phyloP scores from a whole-genome alignment of 345 rosid species.

The Eutrema yunnanense region DNA sequence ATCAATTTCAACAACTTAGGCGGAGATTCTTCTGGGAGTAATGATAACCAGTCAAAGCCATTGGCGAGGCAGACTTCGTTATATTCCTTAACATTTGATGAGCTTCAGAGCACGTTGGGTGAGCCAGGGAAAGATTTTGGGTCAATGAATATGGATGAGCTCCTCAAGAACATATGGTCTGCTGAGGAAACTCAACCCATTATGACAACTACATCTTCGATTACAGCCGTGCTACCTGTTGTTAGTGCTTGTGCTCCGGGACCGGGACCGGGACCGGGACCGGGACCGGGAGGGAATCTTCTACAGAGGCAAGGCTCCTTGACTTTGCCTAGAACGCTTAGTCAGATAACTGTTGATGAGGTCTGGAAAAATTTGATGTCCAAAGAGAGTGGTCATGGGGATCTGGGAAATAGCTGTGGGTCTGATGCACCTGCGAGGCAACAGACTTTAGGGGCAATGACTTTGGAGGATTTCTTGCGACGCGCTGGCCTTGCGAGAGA shows the following conservation, averaged over 20 bases:
- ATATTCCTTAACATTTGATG: slow-evolving; percentile 80
- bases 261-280: slow-evolving; percentile 20
- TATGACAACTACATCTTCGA: slow-evolving; percentile 21
- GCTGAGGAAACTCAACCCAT: slow-evolving; percentile 73
- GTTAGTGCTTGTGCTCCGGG: slow-evolving; percentile 29
- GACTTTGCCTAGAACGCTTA: slow-evolving; percentile 79
- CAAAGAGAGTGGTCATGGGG: slow-evolving; percentile 36
- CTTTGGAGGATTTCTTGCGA: slow-evolving; percentile 84
- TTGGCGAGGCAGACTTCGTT: slow-evolving; percentile 67
- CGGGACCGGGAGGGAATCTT: slow-evolving; percentile 21
- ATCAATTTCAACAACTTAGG: slow-evolving; percentile 53
- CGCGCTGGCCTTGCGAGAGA: slow-evolving; percentile 83
- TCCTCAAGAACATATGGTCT: slow-evolving; percentile 78
- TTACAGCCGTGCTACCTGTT: slow-evolving; percentile 19
- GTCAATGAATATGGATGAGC: slow-evolving; percentile 96
- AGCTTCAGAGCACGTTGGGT: slow-evolving; percentile 64
- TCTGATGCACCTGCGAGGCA: slow-evolving; percentile 52
- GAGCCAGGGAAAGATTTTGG: slow-evolving; percentile 89
- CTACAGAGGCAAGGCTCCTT: slow-evolving; percentile 87
- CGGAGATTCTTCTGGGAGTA: slow-evolving; percentile 32
- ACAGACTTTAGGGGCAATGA: slow-evolving; percentile 77
- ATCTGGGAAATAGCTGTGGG: not conserved
- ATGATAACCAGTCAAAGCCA: slow-evolving; percentile 30
- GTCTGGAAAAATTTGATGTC: slow-evolving; percentile 62
- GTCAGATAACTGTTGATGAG: slow-evolving; percentile 90